phyloP scores from a whole-genome alignment of 2,329 filamentous ascomycete genomes.

The Clonostachys sp. region DNA sequence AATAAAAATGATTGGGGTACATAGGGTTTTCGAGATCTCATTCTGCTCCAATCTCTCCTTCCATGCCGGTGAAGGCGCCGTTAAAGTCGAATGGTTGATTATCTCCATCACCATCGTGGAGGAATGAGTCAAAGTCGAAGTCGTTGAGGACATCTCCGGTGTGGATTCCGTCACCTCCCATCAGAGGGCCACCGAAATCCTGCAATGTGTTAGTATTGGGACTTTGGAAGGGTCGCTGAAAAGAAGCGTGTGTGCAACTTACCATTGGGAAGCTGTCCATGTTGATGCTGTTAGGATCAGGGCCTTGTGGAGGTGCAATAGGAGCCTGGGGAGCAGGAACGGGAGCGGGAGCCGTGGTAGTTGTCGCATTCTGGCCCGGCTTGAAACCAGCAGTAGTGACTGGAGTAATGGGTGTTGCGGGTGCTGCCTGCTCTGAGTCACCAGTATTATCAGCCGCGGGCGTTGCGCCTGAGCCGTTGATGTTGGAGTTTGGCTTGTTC shows the following conservation, averaged over 20 bases:
- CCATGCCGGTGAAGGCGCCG: conserved; percentile 44
- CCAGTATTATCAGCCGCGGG: conserved; percentile 50
- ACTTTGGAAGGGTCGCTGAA: not conserved
- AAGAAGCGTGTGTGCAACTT: conserved; percentile 12
- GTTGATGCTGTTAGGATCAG: conserved; percentile 41
- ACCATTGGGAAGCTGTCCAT: conserved; percentile 45
- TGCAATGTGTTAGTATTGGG: conserved; percentile 9
- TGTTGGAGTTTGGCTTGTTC: conserved; percentile 51
- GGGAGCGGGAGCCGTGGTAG: conserved; percentile 28
- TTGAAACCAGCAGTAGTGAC: conserved; percentile 47
- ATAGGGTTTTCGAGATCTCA: conserved; percentile 16
- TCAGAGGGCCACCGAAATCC: too few species aligned
- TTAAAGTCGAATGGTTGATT: conserved; percentile 50
- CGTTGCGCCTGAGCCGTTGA: conserved; percentile 40
- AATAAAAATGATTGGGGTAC: not conserved
- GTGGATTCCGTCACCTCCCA: conserved; percentile 43
- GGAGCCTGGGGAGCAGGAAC: conserved; percentile 11
- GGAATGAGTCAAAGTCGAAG: conserved; percentile 65
- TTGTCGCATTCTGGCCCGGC: conserved; percentile 31
- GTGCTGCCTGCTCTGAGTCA: conserved; percentile 55
- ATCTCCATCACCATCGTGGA: conserved; percentile 49
- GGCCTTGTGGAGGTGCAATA: conserved; percentile 34
- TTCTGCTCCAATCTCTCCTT: conserved; percentile 55
- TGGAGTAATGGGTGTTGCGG: conserved; percentile 61
- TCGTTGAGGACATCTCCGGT: conserved; percentile 57